Percentiles rank a stretch among this genome's conserved stretches.
Evolutionary conservation across 2,329 filamentous ascomycete genomes (phyloP).

Genomic region (Stylonectria norvegica): DNA sequence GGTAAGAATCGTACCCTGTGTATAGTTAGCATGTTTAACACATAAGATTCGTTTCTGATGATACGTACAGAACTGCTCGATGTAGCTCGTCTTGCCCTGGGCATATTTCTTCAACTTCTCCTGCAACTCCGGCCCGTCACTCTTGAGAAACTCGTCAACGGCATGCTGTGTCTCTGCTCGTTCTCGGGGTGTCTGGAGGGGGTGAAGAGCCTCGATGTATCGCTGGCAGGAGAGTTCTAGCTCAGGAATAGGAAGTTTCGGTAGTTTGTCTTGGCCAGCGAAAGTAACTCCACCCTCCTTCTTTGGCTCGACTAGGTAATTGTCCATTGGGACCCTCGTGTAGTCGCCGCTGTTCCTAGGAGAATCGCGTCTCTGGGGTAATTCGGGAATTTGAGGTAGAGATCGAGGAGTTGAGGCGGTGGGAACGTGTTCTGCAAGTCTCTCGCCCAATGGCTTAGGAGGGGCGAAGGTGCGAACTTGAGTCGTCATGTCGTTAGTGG

Average conservation of each 20-base stretch:
- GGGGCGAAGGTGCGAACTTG: conserved; percentile 45
- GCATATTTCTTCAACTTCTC: conserved; percentile 90
- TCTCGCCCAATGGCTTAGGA: conserved; percentile 70
- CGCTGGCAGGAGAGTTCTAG: conserved; percentile 73
- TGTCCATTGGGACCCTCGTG: conserved; percentile 50
- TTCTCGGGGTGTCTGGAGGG: conserved; percentile 76
- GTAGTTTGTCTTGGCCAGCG: conserved; percentile 80
- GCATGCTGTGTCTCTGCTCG: conserved; percentile 78
- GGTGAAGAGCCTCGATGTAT: conserved; percentile 75
- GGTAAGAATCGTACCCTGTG: conserved; percentile 94
- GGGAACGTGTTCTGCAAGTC: conserved; percentile 48
- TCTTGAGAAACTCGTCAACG: conserved; percentile 75
- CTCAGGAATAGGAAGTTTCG: conserved; percentile 90
- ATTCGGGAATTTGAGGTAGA: conserved; percentile 34
- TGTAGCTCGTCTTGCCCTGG: conserved; percentile 87
- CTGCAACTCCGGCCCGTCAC: conserved; percentile 80
- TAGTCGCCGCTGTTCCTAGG: conserved; percentile 32
- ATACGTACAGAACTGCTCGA: conserved; percentile 88
- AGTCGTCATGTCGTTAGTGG: conserved; percentile 38
- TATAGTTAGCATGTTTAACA: conserved; percentile 8
- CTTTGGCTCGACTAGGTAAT: conserved; percentile 48
- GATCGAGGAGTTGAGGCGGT: conserved; percentile 36
- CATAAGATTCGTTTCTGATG: not conserved
- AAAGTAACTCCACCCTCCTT: conserved; percentile 78
- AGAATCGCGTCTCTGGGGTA: conserved; percentile 21